Evolutionary conservation across 1,284 basidiomycete species (phyloP).

Genomic region (Leccinum variabile): DNA sequence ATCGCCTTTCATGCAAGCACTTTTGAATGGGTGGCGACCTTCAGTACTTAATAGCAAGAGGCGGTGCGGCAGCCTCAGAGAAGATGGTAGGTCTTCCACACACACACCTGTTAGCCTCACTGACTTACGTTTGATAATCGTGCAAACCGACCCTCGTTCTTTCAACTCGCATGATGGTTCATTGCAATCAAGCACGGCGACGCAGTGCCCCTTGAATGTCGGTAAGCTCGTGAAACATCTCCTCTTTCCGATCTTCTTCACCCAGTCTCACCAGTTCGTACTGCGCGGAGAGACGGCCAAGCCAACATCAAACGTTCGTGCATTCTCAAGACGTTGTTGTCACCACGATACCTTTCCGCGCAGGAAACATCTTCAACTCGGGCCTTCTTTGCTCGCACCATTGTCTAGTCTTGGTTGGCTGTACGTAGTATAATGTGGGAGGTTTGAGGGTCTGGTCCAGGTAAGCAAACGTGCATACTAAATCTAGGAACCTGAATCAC

Average conservation of each 20-base stretch:
- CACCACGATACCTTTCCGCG: constrained; percentile 12
- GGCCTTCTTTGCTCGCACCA: not conserved
- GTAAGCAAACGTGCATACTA: constrained; percentile 42
- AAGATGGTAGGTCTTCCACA: not conserved
- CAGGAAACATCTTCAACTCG: not conserved
- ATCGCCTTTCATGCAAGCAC: constrained; percentile 15
- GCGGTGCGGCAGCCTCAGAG: not conserved
- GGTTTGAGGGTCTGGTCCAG: constrained; percentile 68
- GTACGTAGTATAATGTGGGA: constrained; percentile 79
- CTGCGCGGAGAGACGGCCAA: no score
- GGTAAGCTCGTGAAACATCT: no score
- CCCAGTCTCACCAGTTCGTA: no score
- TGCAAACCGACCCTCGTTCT: no score
- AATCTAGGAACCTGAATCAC: not conserved
- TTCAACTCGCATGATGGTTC: no score
- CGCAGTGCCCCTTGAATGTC: no score
- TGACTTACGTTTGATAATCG: not conserved
- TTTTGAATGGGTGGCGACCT: not conserved
- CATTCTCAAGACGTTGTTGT: no score
- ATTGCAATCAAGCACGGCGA: no score
- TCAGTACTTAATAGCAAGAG: not conserved
- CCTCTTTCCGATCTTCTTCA: no score
- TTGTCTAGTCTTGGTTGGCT: constrained; percentile 61
- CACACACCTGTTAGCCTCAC: not conserved
- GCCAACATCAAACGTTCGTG: no score